A percentile compares a stretch with the other conserved stretches of the same genome.
phyloP scores from a whole-genome alignment of 345 rosid genomes.

The Trapa bicornis region DNA sequence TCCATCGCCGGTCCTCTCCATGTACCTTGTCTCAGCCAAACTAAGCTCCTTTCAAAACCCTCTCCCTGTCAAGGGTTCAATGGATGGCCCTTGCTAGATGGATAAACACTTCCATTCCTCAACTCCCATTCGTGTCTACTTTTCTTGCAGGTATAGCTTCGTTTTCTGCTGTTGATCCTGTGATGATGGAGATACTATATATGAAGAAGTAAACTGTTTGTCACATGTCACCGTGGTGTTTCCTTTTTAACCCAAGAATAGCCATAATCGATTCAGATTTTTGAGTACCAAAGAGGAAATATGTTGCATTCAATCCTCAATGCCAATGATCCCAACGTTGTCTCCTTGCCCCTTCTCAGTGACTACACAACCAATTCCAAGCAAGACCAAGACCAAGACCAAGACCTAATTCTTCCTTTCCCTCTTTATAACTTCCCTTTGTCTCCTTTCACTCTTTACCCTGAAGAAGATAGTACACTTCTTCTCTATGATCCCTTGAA shows the following conservation, averaged over 20 bases:
- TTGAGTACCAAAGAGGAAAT: slow-evolving; percentile 5
- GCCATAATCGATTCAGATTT: background rate
- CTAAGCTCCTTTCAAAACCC: background rate
- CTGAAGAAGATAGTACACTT: slow-evolving; percentile 15
- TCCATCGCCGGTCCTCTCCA: background rate
- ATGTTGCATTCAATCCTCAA: slow-evolving; percentile 33
- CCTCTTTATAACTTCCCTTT: slow-evolving; percentile 21
- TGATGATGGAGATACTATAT: background rate
- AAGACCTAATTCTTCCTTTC: slow-evolving; percentile 19
- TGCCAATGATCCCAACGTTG: slow-evolving; percentile 10
- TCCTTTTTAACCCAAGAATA: background rate
- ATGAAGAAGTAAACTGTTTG: background rate
- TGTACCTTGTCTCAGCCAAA: background rate
- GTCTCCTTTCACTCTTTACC: slow-evolving; percentile 34
- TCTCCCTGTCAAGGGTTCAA: background rate
- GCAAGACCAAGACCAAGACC: slow-evolving; percentile 9
- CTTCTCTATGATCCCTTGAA: slow-evolving; percentile 10
- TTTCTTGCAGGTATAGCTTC: background rate
- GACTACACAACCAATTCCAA: slow-evolving; percentile 12
- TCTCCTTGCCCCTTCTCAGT: slow-evolving; percentile 15
- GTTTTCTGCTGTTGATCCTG: background rate
- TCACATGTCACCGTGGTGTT: background rate
- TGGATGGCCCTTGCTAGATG: background rate
- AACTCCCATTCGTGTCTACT: background rate
- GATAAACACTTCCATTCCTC: background rate